Evolutionary conservation across 768 basidiomycete genomes (phyloP), one percentile per base, ranked within the genome.

Genomic region (Mycena polygramma): DNA sequence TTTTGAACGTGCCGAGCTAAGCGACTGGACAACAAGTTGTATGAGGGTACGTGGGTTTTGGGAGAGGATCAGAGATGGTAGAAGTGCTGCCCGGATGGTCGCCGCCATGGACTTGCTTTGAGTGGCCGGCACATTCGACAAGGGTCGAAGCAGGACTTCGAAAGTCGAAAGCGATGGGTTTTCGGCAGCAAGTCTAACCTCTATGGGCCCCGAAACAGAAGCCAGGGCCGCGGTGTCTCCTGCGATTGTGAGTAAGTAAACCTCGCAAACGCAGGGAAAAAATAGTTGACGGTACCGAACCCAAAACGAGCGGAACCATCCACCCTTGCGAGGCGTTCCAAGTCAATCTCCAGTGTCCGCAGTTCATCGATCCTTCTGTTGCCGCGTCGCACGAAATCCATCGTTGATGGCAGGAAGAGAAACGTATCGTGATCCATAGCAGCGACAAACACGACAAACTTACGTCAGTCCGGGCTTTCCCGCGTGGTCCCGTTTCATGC

Each of bases 191-290:
- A 90, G 82, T 19, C 93, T 86, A 57, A 91, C 91, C 71, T 95
- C 90, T 53, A 95, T 91, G 22, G 95, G 95, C 0, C 95, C 94
- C 19, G 93, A 93, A 43, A 94, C 78, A 7, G 94, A 94, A 11
- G 91, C 89, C n/a, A 94, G 78, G 4, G 89, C 92, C 78, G 73
- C 71, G 24, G 81, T 80, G 45, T 78, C 76, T 45, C 82, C 82
- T 84, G 70, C 51, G 57, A 61, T 36, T 0, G 57, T n/a, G 41
- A 30, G 30, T 30, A n/a, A n/a, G 3, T 30, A 30, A 30, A 30
- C 30, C 30, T 30, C 30, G 3, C 30, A 30, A 30, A 2, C 30
- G 30, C 30, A 30, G 30, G 6, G 3, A 30, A n/a, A 30, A 30
- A 30, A 30, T 30, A 6, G 2, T 30, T 30, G 30, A 30, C 30